Percentiles rank a stretch among this genome's conserved stretches.
These are phyloP conservation scores for Salvia sclarea DNA, from an alignment of 305 asterid genomes.

Conservation along the genomic window DNA sequence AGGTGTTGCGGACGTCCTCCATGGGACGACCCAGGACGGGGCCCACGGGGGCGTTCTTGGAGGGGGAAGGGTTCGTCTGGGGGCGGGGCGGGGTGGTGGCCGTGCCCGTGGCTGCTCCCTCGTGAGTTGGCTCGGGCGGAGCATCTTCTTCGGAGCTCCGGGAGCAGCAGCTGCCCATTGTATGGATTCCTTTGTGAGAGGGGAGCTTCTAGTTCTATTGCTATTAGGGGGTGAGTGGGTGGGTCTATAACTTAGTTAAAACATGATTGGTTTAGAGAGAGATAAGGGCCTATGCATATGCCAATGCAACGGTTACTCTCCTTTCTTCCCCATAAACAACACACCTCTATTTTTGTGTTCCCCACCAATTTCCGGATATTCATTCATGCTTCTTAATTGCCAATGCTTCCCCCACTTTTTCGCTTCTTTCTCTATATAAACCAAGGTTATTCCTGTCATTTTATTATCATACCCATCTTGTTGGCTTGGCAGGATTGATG, in stretches of 20 bases:
- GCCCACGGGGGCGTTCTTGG: constrained; percentile 52
- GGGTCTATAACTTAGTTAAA: not conserved
- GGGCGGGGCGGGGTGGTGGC: constrained; percentile 37
- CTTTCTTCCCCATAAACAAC: too few species aligned
- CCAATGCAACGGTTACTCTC: constrained; percentile 25
- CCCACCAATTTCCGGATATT: not conserved
- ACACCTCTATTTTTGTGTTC: not conserved
- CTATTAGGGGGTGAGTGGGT: constrained; percentile 9
- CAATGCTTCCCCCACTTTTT: constrained; percentile 3
- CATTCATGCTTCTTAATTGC: constrained; percentile 9
- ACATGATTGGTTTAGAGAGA: constrained; percentile 30
- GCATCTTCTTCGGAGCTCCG: constrained; percentile 41
- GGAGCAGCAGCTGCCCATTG: constrained; percentile 82
- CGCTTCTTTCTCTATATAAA: not conserved
- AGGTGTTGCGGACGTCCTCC: constrained; percentile 61
- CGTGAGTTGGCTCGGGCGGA: constrained; percentile 28
- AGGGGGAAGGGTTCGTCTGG: constrained; percentile 43
- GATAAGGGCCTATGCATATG: constrained; percentile 23
- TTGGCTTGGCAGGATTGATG: constrained; percentile 94
- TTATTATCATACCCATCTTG: too few species aligned
- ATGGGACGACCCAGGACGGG: constrained; percentile 83
- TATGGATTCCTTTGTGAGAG: constrained; percentile 8
- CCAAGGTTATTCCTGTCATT: not conserved
- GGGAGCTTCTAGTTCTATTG: not conserved
- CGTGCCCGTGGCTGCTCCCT: constrained; percentile 16